These are phyloP conservation scores for Beauveria caledonica DNA, from an alignment of 2,329 filamentous ascomycete species.

Conservation along the genomic window DNA sequence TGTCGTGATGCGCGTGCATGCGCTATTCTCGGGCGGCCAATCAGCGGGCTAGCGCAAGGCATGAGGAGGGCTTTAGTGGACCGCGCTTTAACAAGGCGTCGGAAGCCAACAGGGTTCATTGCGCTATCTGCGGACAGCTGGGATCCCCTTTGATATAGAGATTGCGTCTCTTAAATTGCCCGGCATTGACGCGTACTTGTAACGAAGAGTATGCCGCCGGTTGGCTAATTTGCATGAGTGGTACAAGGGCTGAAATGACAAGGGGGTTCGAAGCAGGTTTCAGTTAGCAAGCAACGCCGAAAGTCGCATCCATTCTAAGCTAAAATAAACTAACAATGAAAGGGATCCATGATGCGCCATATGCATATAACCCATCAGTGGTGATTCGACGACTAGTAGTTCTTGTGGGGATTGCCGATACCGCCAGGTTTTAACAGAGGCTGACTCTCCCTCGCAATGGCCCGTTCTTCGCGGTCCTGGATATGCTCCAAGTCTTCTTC, in stretches of 20 bases:
- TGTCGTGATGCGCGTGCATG: not conserved
- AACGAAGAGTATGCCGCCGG: no score
- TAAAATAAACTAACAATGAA: not conserved
- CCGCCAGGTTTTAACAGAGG: slow-evolving; percentile 42
- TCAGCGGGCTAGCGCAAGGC: slow-evolving; percentile 24
- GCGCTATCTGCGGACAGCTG: not conserved
- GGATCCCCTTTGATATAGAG: not conserved
- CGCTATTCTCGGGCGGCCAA: slow-evolving; percentile 18
- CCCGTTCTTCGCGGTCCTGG: slow-evolving; percentile 41
- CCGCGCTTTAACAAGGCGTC: not conserved
- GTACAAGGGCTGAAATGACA: not conserved
- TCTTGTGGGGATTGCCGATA: slow-evolving; percentile 37
- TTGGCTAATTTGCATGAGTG: not conserved
- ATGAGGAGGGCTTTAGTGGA: slow-evolving; percentile 19
- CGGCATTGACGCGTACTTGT: not conserved
- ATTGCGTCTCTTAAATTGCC: not conserved
- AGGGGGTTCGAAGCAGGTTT: not conserved
- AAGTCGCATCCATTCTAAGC: not conserved
- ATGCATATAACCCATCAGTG: not conserved
- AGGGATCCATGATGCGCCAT: not conserved
- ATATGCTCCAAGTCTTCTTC: slow-evolving; percentile 44
- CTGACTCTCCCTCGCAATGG: slow-evolving; percentile 41
- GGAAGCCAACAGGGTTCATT: slow-evolving; percentile 2
- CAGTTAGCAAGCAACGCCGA: not conserved
- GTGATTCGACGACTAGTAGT: slow-evolving; percentile 25